Conservation (phyloP, 768 basidiomycete species). For the Crepidotus variabilis region DNA sequence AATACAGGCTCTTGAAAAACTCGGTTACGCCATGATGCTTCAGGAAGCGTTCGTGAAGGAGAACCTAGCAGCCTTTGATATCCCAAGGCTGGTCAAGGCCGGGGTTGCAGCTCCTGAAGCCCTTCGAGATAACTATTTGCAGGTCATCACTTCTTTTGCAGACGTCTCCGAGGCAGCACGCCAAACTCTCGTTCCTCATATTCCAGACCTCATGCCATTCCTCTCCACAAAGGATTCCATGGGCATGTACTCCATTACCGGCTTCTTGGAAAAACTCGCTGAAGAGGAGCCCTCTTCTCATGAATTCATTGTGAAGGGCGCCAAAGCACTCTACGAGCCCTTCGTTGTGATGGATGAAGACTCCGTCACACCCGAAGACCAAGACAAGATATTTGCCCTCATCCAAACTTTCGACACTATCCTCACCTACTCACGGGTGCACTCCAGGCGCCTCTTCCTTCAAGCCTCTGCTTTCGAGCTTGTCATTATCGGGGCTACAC, state of each 20-base stretch:
- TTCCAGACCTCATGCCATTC: conserved; percentile 7
- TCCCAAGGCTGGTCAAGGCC: conserved; percentile 4
- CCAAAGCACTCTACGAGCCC: conserved; percentile 3
- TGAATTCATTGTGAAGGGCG: conserved; percentile 2
- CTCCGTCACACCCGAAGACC: not conserved
- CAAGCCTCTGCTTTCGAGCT: conserved; percentile 8
- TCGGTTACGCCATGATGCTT: not conserved
- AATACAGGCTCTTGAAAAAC: not conserved
- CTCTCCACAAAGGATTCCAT: conserved; percentile 5
- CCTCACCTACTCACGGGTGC: not conserved
- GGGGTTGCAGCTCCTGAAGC: not conserved
- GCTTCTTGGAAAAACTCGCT: conserved; percentile 3
- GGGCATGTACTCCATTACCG: conserved; percentile 5
- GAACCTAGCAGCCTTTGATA: conserved; percentile 9
- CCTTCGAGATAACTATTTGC: conserved; percentile 3
- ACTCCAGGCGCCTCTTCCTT: conserved; percentile 7
- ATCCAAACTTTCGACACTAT: conserved; percentile 12
- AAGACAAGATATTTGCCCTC: not conserved
- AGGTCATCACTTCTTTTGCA: not conserved
- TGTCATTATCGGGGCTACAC: not conserved
- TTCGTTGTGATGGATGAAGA: not conserved
- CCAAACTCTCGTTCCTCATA: conserved; percentile 5
- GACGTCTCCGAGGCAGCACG: not conserved
- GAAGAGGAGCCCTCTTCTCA: conserved; percentile 1
- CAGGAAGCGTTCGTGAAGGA: not conserved